Evolutionary conservation across 176 grass and related monocot genomes (phyloP).

Genomic region (Avena insularis): DNA sequence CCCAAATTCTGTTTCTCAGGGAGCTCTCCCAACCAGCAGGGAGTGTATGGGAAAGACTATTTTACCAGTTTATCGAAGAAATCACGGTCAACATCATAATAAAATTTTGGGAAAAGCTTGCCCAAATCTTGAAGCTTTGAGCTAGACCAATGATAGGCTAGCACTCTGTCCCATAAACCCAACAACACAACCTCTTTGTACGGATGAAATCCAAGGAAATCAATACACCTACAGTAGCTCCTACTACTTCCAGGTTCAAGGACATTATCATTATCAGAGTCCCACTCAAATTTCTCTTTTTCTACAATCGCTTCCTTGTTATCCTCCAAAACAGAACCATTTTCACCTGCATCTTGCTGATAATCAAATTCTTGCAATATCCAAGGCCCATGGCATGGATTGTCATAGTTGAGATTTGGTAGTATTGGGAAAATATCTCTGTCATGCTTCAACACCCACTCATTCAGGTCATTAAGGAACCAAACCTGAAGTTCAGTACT

Average conservation of each 20-base stretch:
- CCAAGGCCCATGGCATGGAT: constrained; percentile 11
- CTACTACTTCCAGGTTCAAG: constrained; percentile 14
- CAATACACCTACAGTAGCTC: background rate
- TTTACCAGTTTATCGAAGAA: background rate
- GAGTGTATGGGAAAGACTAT: no score
- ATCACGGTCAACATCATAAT: background rate
- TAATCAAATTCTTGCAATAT: constrained; percentile 26
- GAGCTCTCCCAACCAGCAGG: background rate
- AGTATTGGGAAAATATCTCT: background rate
- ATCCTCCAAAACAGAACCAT: background rate
- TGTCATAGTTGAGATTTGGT: constrained; percentile 12
- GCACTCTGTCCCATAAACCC: background rate
- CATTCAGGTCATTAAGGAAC: background rate
- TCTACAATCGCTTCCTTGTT: background rate
- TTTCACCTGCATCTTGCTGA: background rate
- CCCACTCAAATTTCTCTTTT: constrained; percentile 17
- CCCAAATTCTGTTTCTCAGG: constrained; percentile 10
- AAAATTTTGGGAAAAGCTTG: background rate
- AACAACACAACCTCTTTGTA: constrained; percentile 27
- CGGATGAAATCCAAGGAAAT: constrained; percentile 33
- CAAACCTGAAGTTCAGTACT: background rate
- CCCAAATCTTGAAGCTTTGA: background rate
- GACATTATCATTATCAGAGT: constrained; percentile 38
- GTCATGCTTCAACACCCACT: constrained; percentile 26
- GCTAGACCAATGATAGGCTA: constrained; percentile 32